Percentiles rank a stretch among this genome's conserved stretches.
These are phyloP conservation scores for Firmiana major DNA, from an alignment of 345 rosid species.

Conservation along the genomic window DNA sequence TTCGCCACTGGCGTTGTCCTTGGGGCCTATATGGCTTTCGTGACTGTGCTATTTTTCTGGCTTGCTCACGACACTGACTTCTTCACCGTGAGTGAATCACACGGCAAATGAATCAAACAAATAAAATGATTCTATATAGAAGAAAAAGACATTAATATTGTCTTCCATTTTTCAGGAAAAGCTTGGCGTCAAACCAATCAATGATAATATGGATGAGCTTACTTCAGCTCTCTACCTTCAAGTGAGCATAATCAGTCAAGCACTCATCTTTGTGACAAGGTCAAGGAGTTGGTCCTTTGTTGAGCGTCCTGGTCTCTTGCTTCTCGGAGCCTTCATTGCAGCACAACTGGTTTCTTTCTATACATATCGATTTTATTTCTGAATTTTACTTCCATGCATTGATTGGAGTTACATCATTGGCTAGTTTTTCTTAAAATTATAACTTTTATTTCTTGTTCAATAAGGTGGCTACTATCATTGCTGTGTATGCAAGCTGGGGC, in stretches of 20 bases:
- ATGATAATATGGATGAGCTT: slow-evolving; percentile 38
- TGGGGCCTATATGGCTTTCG: slow-evolving; percentile 67
- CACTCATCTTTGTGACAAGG: slow-evolving; percentile 81
- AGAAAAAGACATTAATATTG: background rate
- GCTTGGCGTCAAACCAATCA: slow-evolving; percentile 51
- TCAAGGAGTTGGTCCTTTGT: slow-evolving; percentile 75
- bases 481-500: slow-evolving; percentile 63
- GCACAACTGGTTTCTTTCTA: slow-evolving; percentile 72
- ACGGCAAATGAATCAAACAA: background rate
- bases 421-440: background rate
- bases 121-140: background rate
- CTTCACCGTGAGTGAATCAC: slow-evolving; percentile 49
- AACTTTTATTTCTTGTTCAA: background rate
- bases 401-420: background rate
- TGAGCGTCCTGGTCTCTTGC: slow-evolving; percentile 64
- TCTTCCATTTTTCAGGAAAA: slow-evolving; percentile 26
- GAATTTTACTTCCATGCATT: background rate
- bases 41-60: slow-evolving; percentile 62
- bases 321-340: slow-evolving; percentile 46
- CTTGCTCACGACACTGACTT: slow-evolving; percentile 54
- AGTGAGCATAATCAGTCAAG: slow-evolving; percentile 87
- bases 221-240: slow-evolving; percentile 80
- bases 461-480: slow-evolving; percentile 63
- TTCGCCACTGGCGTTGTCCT: slow-evolving; percentile 69
- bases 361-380: too few relatives aligned